Evolutionary conservation across 1,284 basidiomycete genomes (phyloP), one percentile per base, ranked within the genome.

Genomic region (Exobasidium rhododendri): DNA sequence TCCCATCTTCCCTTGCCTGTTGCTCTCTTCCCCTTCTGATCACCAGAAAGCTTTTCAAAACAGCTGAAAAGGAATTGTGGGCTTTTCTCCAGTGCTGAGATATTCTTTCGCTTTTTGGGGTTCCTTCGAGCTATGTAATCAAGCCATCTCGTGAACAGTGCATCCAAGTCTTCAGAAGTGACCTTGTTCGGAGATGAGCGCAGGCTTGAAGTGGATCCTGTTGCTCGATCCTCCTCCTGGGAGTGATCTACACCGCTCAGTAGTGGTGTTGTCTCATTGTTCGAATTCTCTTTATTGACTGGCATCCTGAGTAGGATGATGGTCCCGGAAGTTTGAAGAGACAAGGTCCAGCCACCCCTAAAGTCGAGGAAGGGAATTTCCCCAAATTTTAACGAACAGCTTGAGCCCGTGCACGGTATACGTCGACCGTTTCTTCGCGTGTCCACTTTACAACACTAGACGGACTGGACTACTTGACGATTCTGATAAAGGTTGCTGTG

Each of bases 61-160:
- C 68, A 60, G 40, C 68, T 69, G 1, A 67, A 24, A 20, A 69
- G 26, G 20, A 56, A 61, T 17, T 61, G 31, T 44, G 52, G 46
- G 4, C 59, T 29, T 4, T 20, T n/a, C 22, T 53, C 58, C 14
- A 54, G 11, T 7, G 13, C 22, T 6, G 14, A 30, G 32, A 20
- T 32, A 13, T 52, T 56, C 28, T 31, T 35, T 14, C 30, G 22
- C 47, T 24, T 56, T 17, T 40, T 40, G 7, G 35, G 7, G 35
- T 17, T 17, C 17, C 35, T 7, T 40, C 61, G 61, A 31, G 66
- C 64, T 17, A 73, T 69, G 13, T 67, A 66, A 11, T 63, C 62
- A 52, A 68, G 68, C 70, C 69, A 73, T 46, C 69, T 66, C 20
- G 57, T 56, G 28, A 73, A 73, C 29, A 69, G 59, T 24, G 68